A percentile compares a stretch with the other conserved stretches of the same genome.
These are phyloP conservation scores for Pleomassaria siparia DNA, from an alignment of 2,329 filamentous ascomycete genomes.

Conservation along the genomic window DNA sequence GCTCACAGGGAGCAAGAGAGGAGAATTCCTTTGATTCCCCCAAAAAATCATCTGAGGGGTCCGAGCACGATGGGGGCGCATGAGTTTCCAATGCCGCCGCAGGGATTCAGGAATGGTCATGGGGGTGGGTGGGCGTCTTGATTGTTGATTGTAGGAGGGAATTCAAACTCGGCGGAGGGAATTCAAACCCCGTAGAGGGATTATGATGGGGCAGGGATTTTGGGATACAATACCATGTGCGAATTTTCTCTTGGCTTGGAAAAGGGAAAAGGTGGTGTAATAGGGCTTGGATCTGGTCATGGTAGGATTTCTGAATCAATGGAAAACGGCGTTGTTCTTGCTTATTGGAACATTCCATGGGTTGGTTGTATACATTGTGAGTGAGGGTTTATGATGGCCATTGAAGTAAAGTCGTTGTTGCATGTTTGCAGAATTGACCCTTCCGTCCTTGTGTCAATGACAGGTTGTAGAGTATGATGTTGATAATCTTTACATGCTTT, in stretches of 20 bases:
- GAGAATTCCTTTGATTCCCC: constrained; percentile 7
- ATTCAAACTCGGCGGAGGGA: too few relatives aligned
- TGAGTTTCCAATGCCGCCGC: neutral
- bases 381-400: too few relatives aligned
- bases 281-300: too few relatives aligned
- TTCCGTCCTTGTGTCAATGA: too few relatives aligned
- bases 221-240: neutral
- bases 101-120: neutral
- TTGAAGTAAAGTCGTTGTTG: too few relatives aligned
- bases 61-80: neutral
- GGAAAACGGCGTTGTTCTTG: too few relatives aligned
- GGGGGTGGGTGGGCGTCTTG: neutral
- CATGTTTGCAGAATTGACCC: too few relatives aligned
- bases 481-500: neutral
- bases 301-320: too few relatives aligned
- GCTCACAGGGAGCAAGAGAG: neutral
- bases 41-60: constrained; percentile 13
- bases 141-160: neutral
- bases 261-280: neutral
- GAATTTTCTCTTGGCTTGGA: neutral
- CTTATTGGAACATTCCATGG: too few relatives aligned
- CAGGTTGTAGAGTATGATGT: neutral
- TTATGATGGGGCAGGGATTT: too few relatives aligned
- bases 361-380: too few relatives aligned
- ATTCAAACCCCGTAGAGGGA: too few relatives aligned